These are phyloP conservation scores for Penicillium olsonii DNA, from an alignment of 2,329 filamentous ascomycete species.

Conservation along the genomic window DNA sequence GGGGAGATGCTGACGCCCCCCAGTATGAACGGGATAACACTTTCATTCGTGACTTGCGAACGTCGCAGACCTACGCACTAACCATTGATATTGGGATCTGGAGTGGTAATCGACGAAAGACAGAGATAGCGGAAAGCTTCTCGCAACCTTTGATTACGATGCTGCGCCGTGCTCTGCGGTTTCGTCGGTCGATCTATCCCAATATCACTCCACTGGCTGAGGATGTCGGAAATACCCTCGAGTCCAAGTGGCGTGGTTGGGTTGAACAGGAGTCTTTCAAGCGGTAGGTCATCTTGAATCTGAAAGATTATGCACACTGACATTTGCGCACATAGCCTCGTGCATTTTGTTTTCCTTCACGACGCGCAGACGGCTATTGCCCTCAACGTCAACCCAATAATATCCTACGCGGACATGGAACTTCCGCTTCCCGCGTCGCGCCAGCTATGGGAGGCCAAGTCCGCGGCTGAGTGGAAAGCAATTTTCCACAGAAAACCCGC, in stretches of 20 bases:
- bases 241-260: constrained; percentile 68
- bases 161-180: constrained; percentile 59
- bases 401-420: constrained; percentile 69
- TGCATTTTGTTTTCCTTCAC: constrained; percentile 65
- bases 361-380: constrained; percentile 70
- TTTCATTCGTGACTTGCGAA: constrained; percentile 57
- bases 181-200: constrained; percentile 58
- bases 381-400: constrained; percentile 62
- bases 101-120: constrained; percentile 61
- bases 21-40: constrained; percentile 40
- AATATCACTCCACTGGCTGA: constrained; percentile 53
- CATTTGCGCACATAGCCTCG: constrained; percentile 45
- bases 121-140: constrained; percentile 62
- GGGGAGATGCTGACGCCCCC: constrained; percentile 43
- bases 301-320: constrained; percentile 28
- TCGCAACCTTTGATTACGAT: constrained; percentile 57
- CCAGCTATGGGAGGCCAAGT: constrained; percentile 66
- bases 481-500: constrained; percentile 51
- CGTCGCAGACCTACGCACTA: constrained; percentile 54
- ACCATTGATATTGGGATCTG: constrained; percentile 57
- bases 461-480: constrained; percentile 65
- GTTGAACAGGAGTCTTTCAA: constrained; percentile 67
- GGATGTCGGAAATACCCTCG: constrained; percentile 59
- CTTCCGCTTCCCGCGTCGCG: constrained; percentile 64
- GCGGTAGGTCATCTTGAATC: constrained; percentile 42